Conservation (phyloP, 331 rosid genomes). For the Dryas integrifolia region DNA sequence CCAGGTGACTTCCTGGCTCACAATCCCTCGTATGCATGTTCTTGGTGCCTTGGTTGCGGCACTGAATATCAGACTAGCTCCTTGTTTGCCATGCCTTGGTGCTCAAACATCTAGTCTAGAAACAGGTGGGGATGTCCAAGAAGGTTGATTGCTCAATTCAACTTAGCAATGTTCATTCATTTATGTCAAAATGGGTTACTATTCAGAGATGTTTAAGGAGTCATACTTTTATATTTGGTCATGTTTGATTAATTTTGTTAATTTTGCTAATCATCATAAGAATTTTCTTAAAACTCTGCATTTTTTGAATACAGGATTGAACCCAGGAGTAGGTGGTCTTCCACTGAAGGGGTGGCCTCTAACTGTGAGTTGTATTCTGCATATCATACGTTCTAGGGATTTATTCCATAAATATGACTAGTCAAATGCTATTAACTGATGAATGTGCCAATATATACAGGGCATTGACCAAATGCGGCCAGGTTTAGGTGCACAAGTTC, state of each 20-base stretch:
- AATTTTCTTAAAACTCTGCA: background rate
- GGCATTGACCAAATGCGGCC: slow-evolving; percentile 86
- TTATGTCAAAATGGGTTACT: background rate
- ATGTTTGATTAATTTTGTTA: background rate
- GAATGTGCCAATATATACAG: slow-evolving; percentile 42
- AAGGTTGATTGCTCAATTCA: background rate
- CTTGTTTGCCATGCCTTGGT: slow-evolving; percentile 9
- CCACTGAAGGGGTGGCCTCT: slow-evolving; percentile 96
- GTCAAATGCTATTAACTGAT: slow-evolving; percentile 21
- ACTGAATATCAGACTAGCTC: background rate
- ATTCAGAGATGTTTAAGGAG: background rate
- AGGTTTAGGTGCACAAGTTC: slow-evolving; percentile 79
- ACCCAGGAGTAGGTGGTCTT: slow-evolving; percentile 68
- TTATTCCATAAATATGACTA: slow-evolving; percentile 10
- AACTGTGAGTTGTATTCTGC: slow-evolving; percentile 58
- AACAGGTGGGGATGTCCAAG: background rate
- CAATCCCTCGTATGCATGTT: background rate
- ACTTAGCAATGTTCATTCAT: background rate
- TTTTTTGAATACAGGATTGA: slow-evolving; percentile 50
- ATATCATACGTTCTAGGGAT: slow-evolving; percentile 15
- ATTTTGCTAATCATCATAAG: background rate
- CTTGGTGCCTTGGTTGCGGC: background rate
- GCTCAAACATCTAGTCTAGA: background rate
- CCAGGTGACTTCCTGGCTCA: background rate
- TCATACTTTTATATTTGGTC: background rate